Percentiles rank a stretch among this genome's conserved stretches.
Evolutionary conservation across 352 stramenopile genomes (phyloP).

Genomic region (Globisporangium acanthophoron): DNA sequence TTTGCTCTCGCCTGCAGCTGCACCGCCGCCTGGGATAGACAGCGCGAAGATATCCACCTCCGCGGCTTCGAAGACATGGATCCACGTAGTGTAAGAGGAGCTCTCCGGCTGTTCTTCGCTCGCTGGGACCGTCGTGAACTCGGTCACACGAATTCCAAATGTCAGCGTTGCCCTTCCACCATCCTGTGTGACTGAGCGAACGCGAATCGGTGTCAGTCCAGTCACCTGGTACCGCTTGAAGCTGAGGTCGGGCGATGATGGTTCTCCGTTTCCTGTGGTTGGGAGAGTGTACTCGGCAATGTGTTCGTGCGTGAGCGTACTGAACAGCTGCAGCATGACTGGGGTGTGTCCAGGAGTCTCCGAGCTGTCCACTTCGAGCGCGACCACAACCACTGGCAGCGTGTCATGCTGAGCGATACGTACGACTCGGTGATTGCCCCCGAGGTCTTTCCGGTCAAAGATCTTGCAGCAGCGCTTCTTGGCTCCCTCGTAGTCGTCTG

Average conservation of each 20-base stretch:
- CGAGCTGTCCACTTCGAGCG: not conserved
- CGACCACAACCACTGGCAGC: slow-evolving; percentile 6
- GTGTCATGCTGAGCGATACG: slow-evolving; percentile 5
- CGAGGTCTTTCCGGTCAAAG: slow-evolving; percentile 1
- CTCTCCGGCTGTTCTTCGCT: slow-evolving; percentile 1
- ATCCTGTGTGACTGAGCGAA: not conserved
- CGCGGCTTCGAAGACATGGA: slow-evolving; percentile 3
- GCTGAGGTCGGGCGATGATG: not conserved
- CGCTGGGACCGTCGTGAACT: not conserved
- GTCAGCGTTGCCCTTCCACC: not conserved
- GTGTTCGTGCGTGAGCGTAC: slow-evolving; percentile 1
- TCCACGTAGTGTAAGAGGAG: not conserved
- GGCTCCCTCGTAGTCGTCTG: slow-evolving; percentile 40
- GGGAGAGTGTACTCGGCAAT: not conserved
- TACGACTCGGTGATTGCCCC: not conserved
- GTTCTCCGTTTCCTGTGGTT: not conserved
- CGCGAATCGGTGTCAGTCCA: slow-evolving; percentile 5
- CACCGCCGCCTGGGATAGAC: not conserved
- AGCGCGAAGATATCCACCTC: not conserved
- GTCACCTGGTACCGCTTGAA: not conserved
- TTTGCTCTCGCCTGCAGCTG: not conserved
- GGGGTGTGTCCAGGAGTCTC: not conserved
- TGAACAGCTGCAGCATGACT: slow-evolving; percentile 3
- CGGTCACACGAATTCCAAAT: slow-evolving; percentile 2
- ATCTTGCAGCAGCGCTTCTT: slow-evolving; percentile 37